phyloP scores from a whole-genome alignment of 2,329 filamentous ascomycete genomes.

The Sordariomycetes sp. region DNA sequence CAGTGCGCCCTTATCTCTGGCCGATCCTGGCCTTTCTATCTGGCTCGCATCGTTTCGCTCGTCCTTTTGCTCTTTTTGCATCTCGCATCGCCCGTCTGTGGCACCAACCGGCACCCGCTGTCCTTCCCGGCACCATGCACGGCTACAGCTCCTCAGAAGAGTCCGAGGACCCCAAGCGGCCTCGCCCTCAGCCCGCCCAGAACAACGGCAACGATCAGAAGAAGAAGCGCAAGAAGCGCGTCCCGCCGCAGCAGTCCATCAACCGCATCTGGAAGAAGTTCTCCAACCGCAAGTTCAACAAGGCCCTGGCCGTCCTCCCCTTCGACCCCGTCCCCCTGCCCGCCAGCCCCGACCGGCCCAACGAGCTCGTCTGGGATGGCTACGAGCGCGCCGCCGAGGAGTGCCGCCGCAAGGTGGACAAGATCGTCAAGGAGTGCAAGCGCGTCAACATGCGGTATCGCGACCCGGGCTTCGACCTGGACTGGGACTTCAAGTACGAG shows the following conservation, averaged over 20 bases:
- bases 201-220: slow-evolving; percentile 23
- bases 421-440: slow-evolving; percentile 56
- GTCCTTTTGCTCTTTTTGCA: neutral
- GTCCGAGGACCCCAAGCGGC: slow-evolving; percentile 35
- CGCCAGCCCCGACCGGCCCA: slow-evolving; percentile 41
- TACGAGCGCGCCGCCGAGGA: slow-evolving; percentile 57
- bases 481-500: slow-evolving; percentile 61
- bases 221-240: slow-evolving; percentile 49
- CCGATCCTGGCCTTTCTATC: neutral
- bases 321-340: slow-evolving; percentile 49
- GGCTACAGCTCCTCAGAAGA: slow-evolving; percentile 42
- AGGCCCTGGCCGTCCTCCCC: slow-evolving; percentile 55
- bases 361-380: slow-evolving; percentile 49
- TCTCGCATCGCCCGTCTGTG: no score
- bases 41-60: neutral
- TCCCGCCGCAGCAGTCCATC: slow-evolving; percentile 55
- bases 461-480: slow-evolving; percentile 52
- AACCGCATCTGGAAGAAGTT: slow-evolving; percentile 59
- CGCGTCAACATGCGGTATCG: slow-evolving; percentile 74
- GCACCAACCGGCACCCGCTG: no score
- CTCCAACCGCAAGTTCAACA: slow-evolving; percentile 49
- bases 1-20: neutral
- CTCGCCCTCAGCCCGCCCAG: slow-evolving; percentile 21
- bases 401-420: slow-evolving; percentile 52
- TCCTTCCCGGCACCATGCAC: slow-evolving; percentile 24